Percentiles rank a stretch among this genome's conserved stretches.
These are phyloP conservation scores for Termitomyces sp. DNA, from an alignment of 768 basidiomycete species.

Conservation along the genomic window DNA sequence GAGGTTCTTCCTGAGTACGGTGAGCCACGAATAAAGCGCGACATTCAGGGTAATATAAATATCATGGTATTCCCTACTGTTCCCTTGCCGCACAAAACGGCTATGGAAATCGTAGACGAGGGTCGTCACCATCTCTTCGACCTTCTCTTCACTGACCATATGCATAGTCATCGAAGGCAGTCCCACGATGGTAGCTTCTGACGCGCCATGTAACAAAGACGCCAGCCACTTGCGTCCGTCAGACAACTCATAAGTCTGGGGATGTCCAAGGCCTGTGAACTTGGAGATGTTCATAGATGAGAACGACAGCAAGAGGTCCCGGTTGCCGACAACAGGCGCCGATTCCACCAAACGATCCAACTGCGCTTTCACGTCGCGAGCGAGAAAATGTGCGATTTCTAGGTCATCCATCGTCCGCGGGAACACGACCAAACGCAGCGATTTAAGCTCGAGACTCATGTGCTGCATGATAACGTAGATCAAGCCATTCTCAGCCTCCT, in stretches of 20 bases:
- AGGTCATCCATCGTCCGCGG: constrained; percentile 74
- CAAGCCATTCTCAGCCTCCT: constrained; percentile 56
- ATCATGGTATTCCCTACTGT: constrained; percentile 56
- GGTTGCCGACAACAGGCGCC: constrained; percentile 42
- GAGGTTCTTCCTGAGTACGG: constrained; percentile 68
- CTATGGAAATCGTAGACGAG: constrained; percentile 73
- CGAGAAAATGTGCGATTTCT: constrained; percentile 74
- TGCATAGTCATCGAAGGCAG: constrained; percentile 78
- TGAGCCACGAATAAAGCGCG: constrained; percentile 78
- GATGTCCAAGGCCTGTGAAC: constrained; percentile 56
- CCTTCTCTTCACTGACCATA: constrained; percentile 67
- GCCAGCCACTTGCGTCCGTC: constrained; percentile 57
- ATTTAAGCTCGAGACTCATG: constrained; percentile 64
- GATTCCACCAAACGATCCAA: constrained; percentile 59
- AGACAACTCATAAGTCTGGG: constrained; percentile 30
- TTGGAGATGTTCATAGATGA: constrained; percentile 74
- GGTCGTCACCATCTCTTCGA: constrained; percentile 31
- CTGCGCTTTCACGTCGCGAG: constrained; percentile 62
- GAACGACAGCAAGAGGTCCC: constrained; percentile 70
- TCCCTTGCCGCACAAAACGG: constrained; percentile 51
- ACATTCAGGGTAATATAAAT: constrained; percentile 87
- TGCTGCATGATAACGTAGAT: constrained; percentile 65
- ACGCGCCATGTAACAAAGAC: constrained; percentile 51
- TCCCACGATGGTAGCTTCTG: constrained; percentile 73
- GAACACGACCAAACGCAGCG: constrained; percentile 68